Conservation (phyloP, 2,329 filamentous ascomycete species). For the Sphaceloma murrayae region DNA sequence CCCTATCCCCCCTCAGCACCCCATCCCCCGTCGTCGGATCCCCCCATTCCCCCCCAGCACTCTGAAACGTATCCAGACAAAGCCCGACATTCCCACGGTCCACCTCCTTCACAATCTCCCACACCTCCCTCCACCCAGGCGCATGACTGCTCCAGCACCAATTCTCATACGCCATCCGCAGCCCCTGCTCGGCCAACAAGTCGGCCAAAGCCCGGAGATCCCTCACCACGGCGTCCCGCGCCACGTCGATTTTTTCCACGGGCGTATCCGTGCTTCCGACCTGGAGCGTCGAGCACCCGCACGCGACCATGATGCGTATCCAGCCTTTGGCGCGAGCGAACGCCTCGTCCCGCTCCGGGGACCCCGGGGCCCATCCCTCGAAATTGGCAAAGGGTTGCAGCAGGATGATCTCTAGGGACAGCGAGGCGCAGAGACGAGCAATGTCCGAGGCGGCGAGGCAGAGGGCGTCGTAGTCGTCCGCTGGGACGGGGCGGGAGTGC, state of each 20-base stretch:
- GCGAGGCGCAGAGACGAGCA: constrained; percentile 44
- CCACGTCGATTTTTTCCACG: constrained; percentile 42
- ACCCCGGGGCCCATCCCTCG: constrained; percentile 59
- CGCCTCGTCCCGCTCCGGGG: constrained; percentile 50
- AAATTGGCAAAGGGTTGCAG: constrained; percentile 69
- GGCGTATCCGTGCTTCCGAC: constrained; percentile 56
- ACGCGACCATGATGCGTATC: constrained; percentile 61
- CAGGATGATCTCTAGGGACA: constrained; percentile 55
- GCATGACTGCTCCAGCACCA: constrained; percentile 73
- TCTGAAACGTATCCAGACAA: constrained; percentile 72
- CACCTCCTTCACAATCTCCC: constrained; percentile 55
- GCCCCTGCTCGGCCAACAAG: constrained; percentile 47
- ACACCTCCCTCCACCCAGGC: constrained; percentile 58
- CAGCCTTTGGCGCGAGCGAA: constrained; percentile 56
- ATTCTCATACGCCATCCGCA: constrained; percentile 65
- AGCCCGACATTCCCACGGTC: constrained; percentile 59
- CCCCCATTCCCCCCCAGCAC: constrained; percentile 60
- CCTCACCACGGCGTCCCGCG: constrained; percentile 43
- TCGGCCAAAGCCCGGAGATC: constrained; percentile 58
- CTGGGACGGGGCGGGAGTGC: constrained; percentile 39
- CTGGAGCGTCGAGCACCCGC: constrained; percentile 62
- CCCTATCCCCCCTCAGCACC: constrained; percentile 4
- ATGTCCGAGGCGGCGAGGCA: constrained; percentile 47
- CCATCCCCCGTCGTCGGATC: constrained; percentile 59
- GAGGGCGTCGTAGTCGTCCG: constrained; percentile 52